phyloP scores from a whole-genome alignment of 2,329 filamentous ascomycete genomes.

The Dryadomyces sulphureus region DNA sequence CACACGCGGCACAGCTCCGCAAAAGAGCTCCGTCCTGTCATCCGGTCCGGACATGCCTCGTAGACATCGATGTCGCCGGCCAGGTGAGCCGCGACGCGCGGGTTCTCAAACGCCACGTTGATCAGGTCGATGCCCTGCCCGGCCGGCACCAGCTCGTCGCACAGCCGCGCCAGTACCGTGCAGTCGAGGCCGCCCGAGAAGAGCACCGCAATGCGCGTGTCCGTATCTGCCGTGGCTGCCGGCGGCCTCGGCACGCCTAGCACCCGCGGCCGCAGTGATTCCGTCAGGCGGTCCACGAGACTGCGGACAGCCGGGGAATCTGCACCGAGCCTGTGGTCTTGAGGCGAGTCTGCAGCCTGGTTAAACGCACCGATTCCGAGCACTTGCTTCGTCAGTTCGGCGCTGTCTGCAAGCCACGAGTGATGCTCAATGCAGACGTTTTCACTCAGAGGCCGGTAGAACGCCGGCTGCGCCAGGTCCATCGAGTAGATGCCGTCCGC shows the following conservation, averaged over 20 bases:
- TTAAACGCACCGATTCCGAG: constrained; percentile 41
- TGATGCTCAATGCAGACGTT: background rate
- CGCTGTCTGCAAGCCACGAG: background rate
- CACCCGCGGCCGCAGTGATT: constrained; percentile 51
- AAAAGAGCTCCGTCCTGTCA: constrained; percentile 70
- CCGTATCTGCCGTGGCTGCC: constrained; percentile 7
- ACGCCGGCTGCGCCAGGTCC: constrained; percentile 26
- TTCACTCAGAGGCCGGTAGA: constrained; percentile 2
- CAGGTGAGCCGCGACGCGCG: constrained; percentile 48
- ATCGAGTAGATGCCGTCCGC: constrained; percentile 68
- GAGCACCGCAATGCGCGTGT: constrained; percentile 56
- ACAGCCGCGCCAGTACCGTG: constrained; percentile 67
- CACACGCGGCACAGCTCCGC: constrained; percentile 59
- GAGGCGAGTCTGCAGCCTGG: constrained; percentile 20
- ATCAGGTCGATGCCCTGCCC: constrained; percentile 68
- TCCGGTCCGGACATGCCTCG: constrained; percentile 77
- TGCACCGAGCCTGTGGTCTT: constrained; percentile 15
- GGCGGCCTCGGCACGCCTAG: constrained; percentile 44
- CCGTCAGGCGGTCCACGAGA: constrained; percentile 38
- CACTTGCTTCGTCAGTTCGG: no score
- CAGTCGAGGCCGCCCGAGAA: constrained; percentile 95
- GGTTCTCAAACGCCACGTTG: constrained; percentile 96
- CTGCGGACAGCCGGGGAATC: constrained; percentile 35
- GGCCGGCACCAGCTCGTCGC: constrained; percentile 58
- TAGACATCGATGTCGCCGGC: constrained; percentile 34